Base-by-base conservation (phyloP, 2,329 filamentous ascomycete species). In the Epichloe baconii region DNA sequence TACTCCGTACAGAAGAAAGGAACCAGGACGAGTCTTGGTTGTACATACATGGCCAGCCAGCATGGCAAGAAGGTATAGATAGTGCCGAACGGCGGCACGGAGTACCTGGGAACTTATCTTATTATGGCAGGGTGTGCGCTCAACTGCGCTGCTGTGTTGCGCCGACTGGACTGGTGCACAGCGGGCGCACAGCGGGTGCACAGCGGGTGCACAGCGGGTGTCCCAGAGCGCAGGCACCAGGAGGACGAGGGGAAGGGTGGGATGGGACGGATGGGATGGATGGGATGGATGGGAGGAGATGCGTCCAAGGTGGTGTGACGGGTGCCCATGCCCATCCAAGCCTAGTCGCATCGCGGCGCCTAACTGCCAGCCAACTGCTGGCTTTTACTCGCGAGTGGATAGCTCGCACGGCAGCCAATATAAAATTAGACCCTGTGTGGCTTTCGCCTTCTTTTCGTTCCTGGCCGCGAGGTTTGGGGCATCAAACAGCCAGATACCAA, bases 311-410 rank as follows among this genome's bases (percentile, higher is more conserved):
- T 50, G 51, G 48, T 48, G 44, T 50, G 48, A 53, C 51, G 34
- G 44, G 37, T 50, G 36, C 43, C 47, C 43, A 50, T 45, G 12
- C 19, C 48, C 34, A 8, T 38, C 34, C 41, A 41, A 34, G 26
- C 26, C 38, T 31, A 46, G 48, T 50, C 48, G 47, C 48, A 50
- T 48, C 44, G 41, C 36, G 38, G 51, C 48, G 48, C 44, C 51
- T 38, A 52, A 49, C 19, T 42, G 26, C 43, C 38, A 43, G 46
- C 31, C 36, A 26, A 17, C 7, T 36, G 3, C 19, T 6, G 47
- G 34, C 40, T 12, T 10, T 12, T 12, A n/a, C 31, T 44, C 43
- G 36, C 8, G 15, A 44, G 31, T 50, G 34, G 42, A n/a, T 11
- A 10, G 35, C 43, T 11, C 23, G 42, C 35, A 47, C 37, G 31